Conservation (phyloP, 2,329 filamentous ascomycete genomes). For the Trichophyton equinum region DNA sequence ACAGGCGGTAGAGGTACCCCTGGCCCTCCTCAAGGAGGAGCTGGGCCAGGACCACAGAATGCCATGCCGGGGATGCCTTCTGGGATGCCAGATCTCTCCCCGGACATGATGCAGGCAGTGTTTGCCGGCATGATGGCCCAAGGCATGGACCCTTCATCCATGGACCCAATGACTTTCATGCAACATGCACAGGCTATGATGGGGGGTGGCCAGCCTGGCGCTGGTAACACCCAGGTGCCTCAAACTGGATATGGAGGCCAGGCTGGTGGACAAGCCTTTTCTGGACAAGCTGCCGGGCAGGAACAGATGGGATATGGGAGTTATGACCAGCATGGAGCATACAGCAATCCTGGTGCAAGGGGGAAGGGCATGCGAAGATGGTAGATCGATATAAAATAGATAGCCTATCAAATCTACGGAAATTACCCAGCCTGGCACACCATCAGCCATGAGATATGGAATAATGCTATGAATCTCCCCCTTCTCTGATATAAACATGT, state of each 20-base stretch:
- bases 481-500: neutral
- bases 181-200: slow-evolving; percentile 41
- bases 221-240: slow-evolving; percentile 24
- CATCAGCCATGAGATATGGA: neutral
- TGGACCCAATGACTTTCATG: slow-evolving; percentile 45
- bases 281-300: slow-evolving; percentile 26
- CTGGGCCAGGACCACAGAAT: slow-evolving; percentile 11
- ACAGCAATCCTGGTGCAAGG: slow-evolving; percentile 26
- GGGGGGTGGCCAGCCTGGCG: slow-evolving; percentile 30
- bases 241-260: slow-evolving; percentile 27
- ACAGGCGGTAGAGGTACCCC: slow-evolving; percentile 5
- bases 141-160: slow-evolving; percentile 41
- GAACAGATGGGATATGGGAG: slow-evolving; percentile 33
- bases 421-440: neutral
- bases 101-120: slow-evolving; percentile 49
- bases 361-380: slow-evolving; percentile 25
- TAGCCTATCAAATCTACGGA: neutral
- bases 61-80: slow-evolving; percentile 35
- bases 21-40: slow-evolving; percentile 9
- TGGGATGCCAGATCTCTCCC: slow-evolving; percentile 40
- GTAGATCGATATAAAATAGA: slow-evolving; percentile 17
- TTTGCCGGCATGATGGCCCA: slow-evolving; percentile 42
- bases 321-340: slow-evolving; percentile 30
- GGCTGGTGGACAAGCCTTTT: slow-evolving; percentile 23
- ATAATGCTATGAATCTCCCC: neutral